Percentiles rank a stretch among this genome's conserved stretches.
Conservation (phyloP, 225 moss, liverwort and hornwort species). For the Rhytidiadelphus loreus region DNA sequence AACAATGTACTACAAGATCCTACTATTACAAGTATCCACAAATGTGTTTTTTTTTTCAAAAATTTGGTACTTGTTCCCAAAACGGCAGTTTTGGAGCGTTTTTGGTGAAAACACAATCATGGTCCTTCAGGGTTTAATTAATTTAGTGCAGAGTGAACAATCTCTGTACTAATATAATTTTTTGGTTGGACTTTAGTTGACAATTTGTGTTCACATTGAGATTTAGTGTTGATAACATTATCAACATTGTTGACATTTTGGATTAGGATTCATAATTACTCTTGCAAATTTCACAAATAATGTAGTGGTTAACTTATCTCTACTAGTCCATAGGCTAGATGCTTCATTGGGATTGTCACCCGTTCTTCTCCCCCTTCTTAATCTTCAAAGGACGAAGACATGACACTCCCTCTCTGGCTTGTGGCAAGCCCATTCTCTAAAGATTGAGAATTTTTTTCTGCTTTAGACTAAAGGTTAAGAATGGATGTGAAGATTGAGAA, state of each 20-base stretch:
- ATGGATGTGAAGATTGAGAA: background rate
- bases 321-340: background rate
- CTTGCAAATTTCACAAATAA: background rate
- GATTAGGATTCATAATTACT: background rate
- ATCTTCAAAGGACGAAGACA: accelerated
- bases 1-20: no score
- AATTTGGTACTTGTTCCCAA: no score
- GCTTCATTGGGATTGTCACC: background rate
- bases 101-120: no score
- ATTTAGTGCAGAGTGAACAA: background rate
- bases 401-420: background rate
- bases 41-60: no score
- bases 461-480: accelerated
- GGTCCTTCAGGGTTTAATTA: no score
- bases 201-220: background rate
- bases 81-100: no score
- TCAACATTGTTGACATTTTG: background rate
- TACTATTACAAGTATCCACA: no score
- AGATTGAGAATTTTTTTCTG: background rate
- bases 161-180: accelerated
- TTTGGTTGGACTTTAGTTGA: background rate
- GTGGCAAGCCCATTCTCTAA: accelerated
- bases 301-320: background rate
- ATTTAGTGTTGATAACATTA: no score
- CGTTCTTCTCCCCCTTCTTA: background rate